These are phyloP conservation scores for Microascus cirrosus DNA, from an alignment of 2,329 filamentous ascomycete species.

Conservation along the genomic window DNA sequence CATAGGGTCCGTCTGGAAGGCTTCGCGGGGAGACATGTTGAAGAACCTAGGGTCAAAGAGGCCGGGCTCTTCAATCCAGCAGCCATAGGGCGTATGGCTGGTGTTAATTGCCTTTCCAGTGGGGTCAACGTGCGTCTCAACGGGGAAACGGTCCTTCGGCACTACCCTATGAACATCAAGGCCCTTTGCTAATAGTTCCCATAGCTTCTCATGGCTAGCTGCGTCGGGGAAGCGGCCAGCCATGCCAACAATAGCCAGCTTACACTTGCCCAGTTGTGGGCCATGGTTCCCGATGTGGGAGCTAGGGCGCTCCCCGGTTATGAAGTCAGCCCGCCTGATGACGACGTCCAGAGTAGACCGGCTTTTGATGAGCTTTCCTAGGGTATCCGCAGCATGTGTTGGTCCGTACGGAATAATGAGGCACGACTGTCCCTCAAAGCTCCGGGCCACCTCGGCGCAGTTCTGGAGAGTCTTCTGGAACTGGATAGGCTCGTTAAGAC, in stretches of 20 bases:
- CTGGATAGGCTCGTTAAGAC: constrained; percentile 35
- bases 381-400: constrained; percentile 33
- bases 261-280: constrained; percentile 36
- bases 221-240: constrained; percentile 31
- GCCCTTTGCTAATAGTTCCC: constrained; percentile 57
- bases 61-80: constrained; percentile 58
- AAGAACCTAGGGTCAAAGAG: constrained; percentile 71
- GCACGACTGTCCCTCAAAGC: constrained; percentile 25
- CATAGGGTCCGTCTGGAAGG: constrained; percentile 64
- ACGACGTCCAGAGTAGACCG: constrained; percentile 30
- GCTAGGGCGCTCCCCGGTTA: constrained; percentile 20
- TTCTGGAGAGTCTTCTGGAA: constrained; percentile 37
- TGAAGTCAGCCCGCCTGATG: constrained; percentile 23
- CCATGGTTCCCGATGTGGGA: constrained; percentile 34
- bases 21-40: constrained; percentile 73
- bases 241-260: constrained; percentile 71
- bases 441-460: constrained; percentile 28
- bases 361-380: constrained; percentile 28
- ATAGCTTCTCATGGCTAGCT: constrained; percentile 31
- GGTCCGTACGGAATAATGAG: constrained; percentile 39
- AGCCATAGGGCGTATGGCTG: constrained; percentile 58
- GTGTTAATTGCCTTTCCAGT: constrained; percentile 59
- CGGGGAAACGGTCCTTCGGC: constrained; percentile 57
- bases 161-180: constrained; percentile 54
- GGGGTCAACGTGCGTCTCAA: constrained; percentile 54